A percentile compares a stretch with the other conserved stretches of the same genome.
phyloP scores from a whole-genome alignment of 768 basidiomycete species.

The Lactifluus volemus region DNA sequence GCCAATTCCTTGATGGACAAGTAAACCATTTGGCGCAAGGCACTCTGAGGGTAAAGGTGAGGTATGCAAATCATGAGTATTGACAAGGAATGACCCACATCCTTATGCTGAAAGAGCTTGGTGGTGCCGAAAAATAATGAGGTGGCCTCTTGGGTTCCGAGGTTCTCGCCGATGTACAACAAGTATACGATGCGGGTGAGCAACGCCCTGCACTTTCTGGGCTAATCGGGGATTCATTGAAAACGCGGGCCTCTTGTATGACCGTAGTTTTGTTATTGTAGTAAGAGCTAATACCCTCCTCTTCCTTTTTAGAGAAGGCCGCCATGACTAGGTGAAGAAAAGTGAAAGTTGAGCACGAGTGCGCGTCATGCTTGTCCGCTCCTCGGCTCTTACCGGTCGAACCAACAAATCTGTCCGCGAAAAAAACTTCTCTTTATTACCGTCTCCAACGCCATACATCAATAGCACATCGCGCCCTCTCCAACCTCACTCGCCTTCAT shows the following conservation, averaged over 20 bases:
- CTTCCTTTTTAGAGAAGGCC: constrained; percentile 91
- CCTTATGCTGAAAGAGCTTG: constrained; percentile 98
- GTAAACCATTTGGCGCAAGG: constrained; percentile 96
- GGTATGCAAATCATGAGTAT: background rate
- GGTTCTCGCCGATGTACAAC: constrained; percentile 92
- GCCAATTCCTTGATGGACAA: constrained; percentile 97
- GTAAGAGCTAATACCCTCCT: constrained; percentile 88
- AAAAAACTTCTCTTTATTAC: background rate
- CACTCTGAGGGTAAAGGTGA: constrained; percentile 45
- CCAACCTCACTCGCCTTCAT: constrained; percentile 53
- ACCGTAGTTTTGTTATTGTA: constrained; percentile 98
- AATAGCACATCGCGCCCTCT: constrained; percentile 62
- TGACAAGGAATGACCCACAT: constrained; percentile 50
- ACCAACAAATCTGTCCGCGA: background rate
- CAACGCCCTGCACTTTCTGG: constrained; percentile 95
- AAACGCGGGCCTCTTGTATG: constrained; percentile 95
- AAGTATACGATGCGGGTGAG: constrained; percentile 96
- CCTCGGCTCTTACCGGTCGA: constrained; percentile 8
- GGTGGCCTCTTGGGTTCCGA: constrained; percentile 93
- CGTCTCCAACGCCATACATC: constrained; percentile 13
- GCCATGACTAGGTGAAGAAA: constrained; percentile 40
- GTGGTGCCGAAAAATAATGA: constrained; percentile 98
- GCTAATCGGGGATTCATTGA: constrained; percentile 99
- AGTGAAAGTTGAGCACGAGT: no score
- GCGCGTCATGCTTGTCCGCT: background rate